Evolutionary conservation across 164 flowering plant species (phyloP).

Genomic region (Buxus sempervirens): DNA sequence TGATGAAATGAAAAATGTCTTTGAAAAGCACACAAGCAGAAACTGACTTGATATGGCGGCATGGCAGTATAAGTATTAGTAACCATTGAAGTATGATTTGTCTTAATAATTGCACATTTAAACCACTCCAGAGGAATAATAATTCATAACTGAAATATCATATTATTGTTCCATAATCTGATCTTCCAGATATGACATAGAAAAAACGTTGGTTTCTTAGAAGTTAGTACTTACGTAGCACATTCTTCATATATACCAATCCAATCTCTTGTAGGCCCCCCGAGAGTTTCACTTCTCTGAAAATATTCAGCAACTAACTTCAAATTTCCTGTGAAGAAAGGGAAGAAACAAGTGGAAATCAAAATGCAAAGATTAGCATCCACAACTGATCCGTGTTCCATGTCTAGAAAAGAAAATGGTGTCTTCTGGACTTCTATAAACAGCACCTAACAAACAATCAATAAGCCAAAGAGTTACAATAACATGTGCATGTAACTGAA

Average conservation of each 20-base stretch:
- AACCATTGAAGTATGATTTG: not conserved
- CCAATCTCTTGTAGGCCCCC: constrained; percentile 93
- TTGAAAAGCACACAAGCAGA: not conserved
- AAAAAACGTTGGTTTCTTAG: not conserved
- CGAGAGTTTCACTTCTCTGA: constrained; percentile 81
- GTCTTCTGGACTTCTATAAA: not conserved
- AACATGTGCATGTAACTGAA: not conserved
- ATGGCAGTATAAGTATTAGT: too few relatives aligned
- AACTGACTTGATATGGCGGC: too few relatives aligned
- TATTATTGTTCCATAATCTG: not conserved
- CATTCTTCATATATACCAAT: constrained; percentile 94
- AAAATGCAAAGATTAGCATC: not conserved
- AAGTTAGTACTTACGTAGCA: constrained; percentile 73
- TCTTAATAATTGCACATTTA: not conserved
- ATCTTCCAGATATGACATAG: not conserved
- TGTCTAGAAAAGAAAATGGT: not conserved
- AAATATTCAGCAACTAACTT: constrained; percentile 91
- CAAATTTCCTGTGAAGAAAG: constrained; percentile 57
- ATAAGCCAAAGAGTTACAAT: not conserved
- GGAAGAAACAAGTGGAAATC: constrained; percentile 3
- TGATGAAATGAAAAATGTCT: not conserved
- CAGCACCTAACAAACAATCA: not conserved
- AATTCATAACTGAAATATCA: not conserved
- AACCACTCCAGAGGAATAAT: too few relatives aligned
- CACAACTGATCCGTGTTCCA: not conserved